phyloP scores from a whole-genome alignment of 2,329 filamentous ascomycete genomes.

The Verticillium nonalfalfae region DNA sequence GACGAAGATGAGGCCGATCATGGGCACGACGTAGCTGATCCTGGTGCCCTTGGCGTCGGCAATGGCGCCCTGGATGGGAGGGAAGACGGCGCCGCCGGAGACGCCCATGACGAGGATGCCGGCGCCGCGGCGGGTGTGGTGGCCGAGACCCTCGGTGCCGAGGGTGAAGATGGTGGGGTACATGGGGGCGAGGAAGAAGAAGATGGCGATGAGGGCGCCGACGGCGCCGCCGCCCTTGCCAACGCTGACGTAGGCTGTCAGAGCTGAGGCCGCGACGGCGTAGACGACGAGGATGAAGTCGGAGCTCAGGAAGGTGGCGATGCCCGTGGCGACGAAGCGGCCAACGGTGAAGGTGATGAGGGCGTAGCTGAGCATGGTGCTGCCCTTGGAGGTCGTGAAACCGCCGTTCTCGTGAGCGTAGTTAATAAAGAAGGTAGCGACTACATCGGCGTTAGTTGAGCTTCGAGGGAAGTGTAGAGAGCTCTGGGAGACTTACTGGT shows the following conservation, averaged over 20 bases:
- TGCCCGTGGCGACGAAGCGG: slow-evolving; percentile 43
- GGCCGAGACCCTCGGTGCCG: slow-evolving; percentile 54
- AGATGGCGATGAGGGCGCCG: slow-evolving; percentile 44
- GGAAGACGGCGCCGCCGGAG: slow-evolving; percentile 48
- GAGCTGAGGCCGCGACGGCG: slow-evolving; percentile 40
- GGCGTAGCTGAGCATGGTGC: slow-evolving; percentile 16
- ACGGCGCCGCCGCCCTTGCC: slow-evolving; percentile 45
- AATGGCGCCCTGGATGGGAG: slow-evolving; percentile 43
- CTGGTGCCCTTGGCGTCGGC: slow-evolving; percentile 29
- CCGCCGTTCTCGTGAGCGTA: slow-evolving; percentile 51
- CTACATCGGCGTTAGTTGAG: background rate
- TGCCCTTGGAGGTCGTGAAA: slow-evolving; percentile 31
- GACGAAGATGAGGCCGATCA: slow-evolving; percentile 33
- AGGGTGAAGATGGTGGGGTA: slow-evolving; percentile 56
- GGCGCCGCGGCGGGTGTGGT: slow-evolving; percentile 70
- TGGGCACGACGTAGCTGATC: slow-evolving; percentile 35
- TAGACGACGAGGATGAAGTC: slow-evolving; percentile 9
- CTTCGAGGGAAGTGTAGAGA: too few species aligned
- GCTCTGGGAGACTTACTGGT: slow-evolving; percentile 24
- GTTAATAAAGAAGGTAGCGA: slow-evolving; percentile 68
- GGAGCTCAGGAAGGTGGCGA: slow-evolving; percentile 42
- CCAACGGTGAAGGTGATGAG: slow-evolving; percentile 42
- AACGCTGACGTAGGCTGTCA: slow-evolving; percentile 5
- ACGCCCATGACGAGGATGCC: slow-evolving; percentile 54
- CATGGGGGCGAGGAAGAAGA: slow-evolving; percentile 52